phyloP scores from a whole-genome alignment of 1,284 basidiomycete species.

The Cryptococcus sp. region DNA sequence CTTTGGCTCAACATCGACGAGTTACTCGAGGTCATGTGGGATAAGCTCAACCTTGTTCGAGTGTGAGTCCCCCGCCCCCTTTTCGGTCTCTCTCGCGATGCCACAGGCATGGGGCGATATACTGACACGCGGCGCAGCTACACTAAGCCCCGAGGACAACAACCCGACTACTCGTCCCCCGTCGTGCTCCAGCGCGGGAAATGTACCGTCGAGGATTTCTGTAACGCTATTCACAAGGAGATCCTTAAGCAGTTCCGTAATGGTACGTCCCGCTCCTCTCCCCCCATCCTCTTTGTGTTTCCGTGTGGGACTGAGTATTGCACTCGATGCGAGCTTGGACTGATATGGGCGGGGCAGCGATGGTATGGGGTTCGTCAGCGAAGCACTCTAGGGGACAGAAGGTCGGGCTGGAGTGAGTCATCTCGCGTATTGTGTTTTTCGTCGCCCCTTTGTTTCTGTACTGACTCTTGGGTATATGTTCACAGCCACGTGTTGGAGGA shows the following conservation, averaged over 20 bases:
- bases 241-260: slow-evolving; percentile 49
- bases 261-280: slow-evolving; percentile 18
- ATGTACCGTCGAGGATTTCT: slow-evolving; percentile 82
- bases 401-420: slow-evolving; percentile 70
- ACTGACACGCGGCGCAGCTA: slow-evolving; percentile 51
- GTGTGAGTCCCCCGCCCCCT: slow-evolving; percentile 54
- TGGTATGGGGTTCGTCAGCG: slow-evolving; percentile 59
- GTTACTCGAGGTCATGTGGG: slow-evolving; percentile 85
- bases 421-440: not conserved
- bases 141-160: slow-evolving; percentile 87
- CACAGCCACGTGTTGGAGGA: slow-evolving; percentile 71
- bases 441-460: not conserved
- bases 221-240: slow-evolving; percentile 57
- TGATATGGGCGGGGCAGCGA: slow-evolving; percentile 56
- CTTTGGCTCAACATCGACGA: slow-evolving; percentile 98
- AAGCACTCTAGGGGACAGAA: slow-evolving; percentile 97
- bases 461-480: slow-evolving; percentile 1
- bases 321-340: not conserved
- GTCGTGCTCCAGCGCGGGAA: slow-evolving; percentile 62
- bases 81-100: not conserved
- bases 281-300: slow-evolving; percentile 1
- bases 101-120: not conserved
- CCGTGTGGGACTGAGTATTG: not conserved
- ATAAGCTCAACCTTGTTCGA: slow-evolving; percentile 79
- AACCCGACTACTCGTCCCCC: slow-evolving; percentile 76